Percentiles rank a stretch among this genome's conserved stretches.
Conservation (phyloP, 2,329 filamentous ascomycete species). For the Talaromyces sp. region DNA sequence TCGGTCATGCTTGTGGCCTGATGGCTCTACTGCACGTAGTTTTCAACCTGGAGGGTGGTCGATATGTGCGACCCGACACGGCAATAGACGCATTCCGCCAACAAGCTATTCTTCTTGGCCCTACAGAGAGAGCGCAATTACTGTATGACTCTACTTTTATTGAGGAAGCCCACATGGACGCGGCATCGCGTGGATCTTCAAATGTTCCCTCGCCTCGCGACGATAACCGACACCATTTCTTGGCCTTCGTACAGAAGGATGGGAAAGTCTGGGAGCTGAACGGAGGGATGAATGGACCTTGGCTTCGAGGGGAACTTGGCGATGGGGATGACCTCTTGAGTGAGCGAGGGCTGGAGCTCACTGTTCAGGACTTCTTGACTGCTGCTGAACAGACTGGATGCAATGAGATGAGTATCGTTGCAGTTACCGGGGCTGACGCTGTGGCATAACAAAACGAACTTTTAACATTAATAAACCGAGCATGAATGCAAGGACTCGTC, state of each 20-base stretch:
- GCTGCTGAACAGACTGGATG: conserved; percentile 13
- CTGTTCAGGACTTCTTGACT: conserved; percentile 19
- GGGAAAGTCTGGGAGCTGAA: conserved; percentile 36
- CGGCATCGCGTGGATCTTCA: conserved; percentile 7
- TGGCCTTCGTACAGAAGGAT: conserved; percentile 34
- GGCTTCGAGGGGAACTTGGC: conserved; percentile 27
- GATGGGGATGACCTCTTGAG: conserved; percentile 32
- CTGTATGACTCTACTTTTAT: conserved; percentile 15
- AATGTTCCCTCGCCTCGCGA: conserved; percentile 7
- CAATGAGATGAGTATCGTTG: conserved; percentile 11
- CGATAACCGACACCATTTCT: conserved; percentile 25
- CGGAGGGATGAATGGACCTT: conserved; percentile 31
- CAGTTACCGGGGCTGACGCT: conserved; percentile 3
- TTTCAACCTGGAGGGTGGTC: conserved; percentile 42
- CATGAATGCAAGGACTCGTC: neutral
- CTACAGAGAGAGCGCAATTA: conserved; percentile 6
- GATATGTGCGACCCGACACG: neutral
- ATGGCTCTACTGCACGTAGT: conserved; percentile 56
- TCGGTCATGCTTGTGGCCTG: conserved; percentile 57
- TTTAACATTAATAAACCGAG: too few species aligned
- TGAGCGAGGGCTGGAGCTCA: conserved; percentile 27
- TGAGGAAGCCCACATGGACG: conserved; percentile 15
- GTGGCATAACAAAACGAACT: neutral
- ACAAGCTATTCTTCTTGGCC: conserved; percentile 6
- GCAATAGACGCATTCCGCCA: conserved; percentile 1